A percentile compares a stretch with the other conserved stretches of the same genome.
Evolutionary conservation across 345 rosid genomes (phyloP).

Genomic region (Heritiera littoralis): DNA sequence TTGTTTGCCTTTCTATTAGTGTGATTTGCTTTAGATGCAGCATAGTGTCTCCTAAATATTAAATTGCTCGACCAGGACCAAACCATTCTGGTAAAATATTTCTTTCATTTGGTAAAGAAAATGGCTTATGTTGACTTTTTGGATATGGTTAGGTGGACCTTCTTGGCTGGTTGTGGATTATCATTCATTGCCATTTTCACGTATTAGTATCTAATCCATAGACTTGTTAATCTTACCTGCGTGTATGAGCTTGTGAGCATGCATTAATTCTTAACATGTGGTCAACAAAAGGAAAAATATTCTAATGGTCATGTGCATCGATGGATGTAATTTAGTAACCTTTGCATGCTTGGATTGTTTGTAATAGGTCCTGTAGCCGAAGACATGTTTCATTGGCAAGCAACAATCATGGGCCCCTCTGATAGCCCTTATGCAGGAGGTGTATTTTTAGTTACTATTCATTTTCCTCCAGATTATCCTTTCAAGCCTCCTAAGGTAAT

Average conservation of each 20-base stretch:
- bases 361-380: slow-evolving; percentile 36
- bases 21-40: no score
- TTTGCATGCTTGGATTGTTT: not conserved
- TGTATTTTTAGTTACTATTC: slow-evolving; percentile 37
- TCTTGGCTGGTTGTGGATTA: not conserved
- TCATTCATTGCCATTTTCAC: not conserved
- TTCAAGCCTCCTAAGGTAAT: slow-evolving; percentile 46
- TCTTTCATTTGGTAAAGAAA: not conserved
- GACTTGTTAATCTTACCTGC: not conserved
- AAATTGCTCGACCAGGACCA: not conserved
- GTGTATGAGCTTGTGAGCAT: not conserved
- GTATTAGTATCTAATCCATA: no score
- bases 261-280: not conserved
- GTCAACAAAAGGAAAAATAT: not conserved
- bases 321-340: not conserved
- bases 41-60: not conserved
- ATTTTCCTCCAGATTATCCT: slow-evolving; percentile 46
- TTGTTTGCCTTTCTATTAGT: no score
- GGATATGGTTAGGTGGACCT: not conserved
- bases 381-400: slow-evolving; percentile 45
- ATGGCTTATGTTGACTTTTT: not conserved
- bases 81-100: not conserved
- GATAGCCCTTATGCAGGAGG: slow-evolving; percentile 50
- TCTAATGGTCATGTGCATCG: not conserved
- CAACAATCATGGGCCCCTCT: slow-evolving; percentile 47